Base-by-base conservation (phyloP, 805 yeast species). In the Spathaspora hagerdaliae region DNA sequence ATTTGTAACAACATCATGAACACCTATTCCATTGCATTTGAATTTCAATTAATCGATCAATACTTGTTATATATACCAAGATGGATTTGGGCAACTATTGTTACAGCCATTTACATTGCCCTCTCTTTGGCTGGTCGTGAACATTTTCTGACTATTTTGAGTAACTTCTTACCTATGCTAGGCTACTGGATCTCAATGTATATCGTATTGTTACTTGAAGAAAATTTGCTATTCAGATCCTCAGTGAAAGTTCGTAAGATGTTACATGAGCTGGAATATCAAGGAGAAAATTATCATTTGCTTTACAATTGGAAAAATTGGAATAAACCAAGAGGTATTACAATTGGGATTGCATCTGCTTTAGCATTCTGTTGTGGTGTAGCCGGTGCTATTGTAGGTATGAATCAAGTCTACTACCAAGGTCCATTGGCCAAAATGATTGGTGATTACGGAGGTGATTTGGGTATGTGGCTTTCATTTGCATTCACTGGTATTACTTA, bases 131-230 rank as follows among this genome's bases (percentile, higher is more conserved):
- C 58, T 4, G 73, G 73, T 7, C 56, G 64, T 32, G 53, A 64
- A 51, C 57, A 61, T 41, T 60, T 66, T 13, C 60, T 69, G 35
- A 50, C 64, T 7, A 65, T 67, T 41, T 53, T 68, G 52, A 60
- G 68, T 19, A 68, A 68, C 45, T 68, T 68, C 52, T 57, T 68
- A 45, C 73, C 73, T 6, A 68, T 68, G 73, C 58, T 68, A 11
- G 73, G 70, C 6, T 68, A 68, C 54, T 68, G 73, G 73, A 58
- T 68, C 38, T 59, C 69, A 44, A 65, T 68, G 60, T 68, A 68
- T 53, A 63, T 68, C 42, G 51, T 56, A 15, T 49, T 68, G 7
- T 56, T 68, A 38, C 45, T 68, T 27, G 70, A 68, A 43, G 73
- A 68, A 42, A 68, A 67, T 56, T 26, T 55, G 27, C 56, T 68